phyloP scores from a whole-genome alignment of 2,329 filamentous ascomycete genomes.

The Fusarium heterosporum region DNA sequence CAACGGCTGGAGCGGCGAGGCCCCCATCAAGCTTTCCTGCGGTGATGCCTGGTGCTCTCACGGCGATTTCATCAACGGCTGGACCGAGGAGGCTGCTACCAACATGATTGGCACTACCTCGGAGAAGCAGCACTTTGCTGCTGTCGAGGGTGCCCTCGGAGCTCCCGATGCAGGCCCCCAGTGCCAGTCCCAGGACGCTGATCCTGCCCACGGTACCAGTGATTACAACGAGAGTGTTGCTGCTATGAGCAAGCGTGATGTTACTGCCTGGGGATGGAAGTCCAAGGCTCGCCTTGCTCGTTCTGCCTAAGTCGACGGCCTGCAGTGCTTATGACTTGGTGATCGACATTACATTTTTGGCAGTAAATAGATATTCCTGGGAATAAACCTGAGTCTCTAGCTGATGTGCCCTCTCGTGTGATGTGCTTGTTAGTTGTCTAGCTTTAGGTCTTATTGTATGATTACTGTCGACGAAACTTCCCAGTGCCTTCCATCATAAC shows the following conservation, averaged over 20 bases:
- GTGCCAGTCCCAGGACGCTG: slow-evolving; percentile 53
- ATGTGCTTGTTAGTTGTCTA: too few relatives aligned
- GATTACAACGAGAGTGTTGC: slow-evolving; percentile 50
- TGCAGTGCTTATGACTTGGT: not conserved
- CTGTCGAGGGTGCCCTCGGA: slow-evolving; percentile 47
- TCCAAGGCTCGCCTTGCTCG: slow-evolving; percentile 30
- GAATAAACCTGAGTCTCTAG: not conserved
- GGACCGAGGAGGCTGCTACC: slow-evolving; percentile 49
- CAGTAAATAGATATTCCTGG: slow-evolving; percentile 2
- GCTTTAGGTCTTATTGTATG: not conserved
- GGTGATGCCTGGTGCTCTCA: slow-evolving; percentile 57
- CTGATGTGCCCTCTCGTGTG: not conserved
- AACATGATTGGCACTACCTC: slow-evolving; percentile 55
- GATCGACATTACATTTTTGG: not conserved
- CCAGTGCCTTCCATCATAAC: too few relatives aligned
- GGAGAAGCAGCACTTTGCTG: slow-evolving; percentile 52
- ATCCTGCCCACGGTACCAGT: slow-evolving; percentile 55
- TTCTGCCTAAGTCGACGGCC: slow-evolving; percentile 6
- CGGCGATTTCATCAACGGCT: slow-evolving; percentile 62
- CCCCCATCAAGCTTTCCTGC: slow-evolving; percentile 58
- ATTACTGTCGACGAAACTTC: not conserved
- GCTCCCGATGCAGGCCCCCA: slow-evolving; percentile 30
- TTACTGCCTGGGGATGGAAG: slow-evolving; percentile 34
- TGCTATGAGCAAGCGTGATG: slow-evolving; percentile 39
- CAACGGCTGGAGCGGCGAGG: slow-evolving; percentile 57